Base-by-base conservation (phyloP, 75 land plant species). In the Ceratopteris richardii region DNA sequence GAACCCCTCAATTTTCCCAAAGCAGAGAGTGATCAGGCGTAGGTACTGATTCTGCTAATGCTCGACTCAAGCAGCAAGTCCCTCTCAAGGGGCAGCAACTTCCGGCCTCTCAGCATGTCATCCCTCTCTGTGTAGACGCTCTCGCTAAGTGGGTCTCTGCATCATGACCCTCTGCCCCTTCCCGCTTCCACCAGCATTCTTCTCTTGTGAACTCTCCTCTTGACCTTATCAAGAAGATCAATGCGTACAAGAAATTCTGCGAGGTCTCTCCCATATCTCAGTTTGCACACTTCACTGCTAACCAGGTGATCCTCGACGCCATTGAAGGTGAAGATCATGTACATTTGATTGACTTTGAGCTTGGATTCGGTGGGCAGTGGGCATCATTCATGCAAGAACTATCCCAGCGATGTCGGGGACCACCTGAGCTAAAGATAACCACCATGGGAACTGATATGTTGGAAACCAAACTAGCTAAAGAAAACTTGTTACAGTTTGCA, bases 51-150 rank as follows among this genome's bases (percentile, higher is more conserved):
- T n/a, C n/a, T n/a, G n/a, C n/a, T n/a, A n/a, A n/a, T n/a, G 80
- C 87, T 60, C 93, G 93, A 77, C 97, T 91, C 86, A 87, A 91
- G 69, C 83, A 74, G 47, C 79, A 78, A 74, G 73, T 26, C 82
- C 85, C 17, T 64, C 86, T 25, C 81, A 77, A n/a, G 58, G 86
- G 44, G 79, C 89, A 27, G 85, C n/a, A n/a, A n/a, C n/a, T n/a
- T n/a, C n/a, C n/a, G n/a, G 80, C 94, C 11, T 62, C 82, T 21
- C 81, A 77, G 20, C 66, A 86, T 28, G 81, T 85, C 22, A 82
- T 78, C 19, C 80, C 72, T 36, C 77, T 77, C 64, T 84, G 77
- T 73, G 77, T 79, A 58, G 81, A 91, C 58, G 82, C 97, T 21
- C 77, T 91, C 53, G 48, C 58, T 37, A 39, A 54, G n/a, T 31